phyloP scores from a whole-genome alignment of 768 basidiomycete genomes.

The Pleurotus ostreatus region DNA sequence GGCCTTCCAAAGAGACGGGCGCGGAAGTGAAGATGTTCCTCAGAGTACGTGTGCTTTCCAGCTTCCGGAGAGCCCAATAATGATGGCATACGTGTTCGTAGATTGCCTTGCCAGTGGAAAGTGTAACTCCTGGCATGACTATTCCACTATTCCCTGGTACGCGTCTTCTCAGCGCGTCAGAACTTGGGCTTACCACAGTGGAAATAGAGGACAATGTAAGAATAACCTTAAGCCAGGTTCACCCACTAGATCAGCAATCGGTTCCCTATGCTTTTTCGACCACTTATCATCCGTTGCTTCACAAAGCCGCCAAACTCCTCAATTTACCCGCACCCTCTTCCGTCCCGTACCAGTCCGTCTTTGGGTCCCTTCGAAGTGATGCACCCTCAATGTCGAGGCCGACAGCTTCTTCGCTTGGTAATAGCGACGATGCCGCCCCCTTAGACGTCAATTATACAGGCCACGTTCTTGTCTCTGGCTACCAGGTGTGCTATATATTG shows the following conservation, averaged over 20 bases:
- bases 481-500: conserved; percentile 71
- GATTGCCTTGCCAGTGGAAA: conserved; percentile 69
- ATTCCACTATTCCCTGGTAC: conserved; percentile 72
- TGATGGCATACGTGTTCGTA: conserved; percentile 17
- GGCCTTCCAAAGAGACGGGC: conserved; percentile 48
- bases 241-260: conserved; percentile 69
- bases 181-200: neutral
- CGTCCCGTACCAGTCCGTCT: conserved; percentile 58
- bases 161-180: conserved; percentile 13
- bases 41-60: conserved; percentile 43
- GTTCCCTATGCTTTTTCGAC: conserved; percentile 75
- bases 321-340: conserved; percentile 58
- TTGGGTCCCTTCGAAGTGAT: conserved; percentile 36
- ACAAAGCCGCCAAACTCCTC: conserved; percentile 65
- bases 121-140: conserved; percentile 59
- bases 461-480: conserved; percentile 71
- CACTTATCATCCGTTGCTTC: conserved; percentile 54
- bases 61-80: neutral
- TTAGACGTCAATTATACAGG: conserved; percentile 71
- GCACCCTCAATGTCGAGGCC: conserved; percentile 26
- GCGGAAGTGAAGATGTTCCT: conserved; percentile 72
- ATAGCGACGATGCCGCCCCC: conserved; percentile 29
- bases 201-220: conserved; percentile 74
- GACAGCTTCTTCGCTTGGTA: conserved; percentile 20
- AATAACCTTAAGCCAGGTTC: conserved; percentile 67